Evolutionary conservation across 2,329 filamentous ascomycete species (phyloP), one percentile per base, ranked within the genome.

Genomic region (Didymella lethalis): DNA sequence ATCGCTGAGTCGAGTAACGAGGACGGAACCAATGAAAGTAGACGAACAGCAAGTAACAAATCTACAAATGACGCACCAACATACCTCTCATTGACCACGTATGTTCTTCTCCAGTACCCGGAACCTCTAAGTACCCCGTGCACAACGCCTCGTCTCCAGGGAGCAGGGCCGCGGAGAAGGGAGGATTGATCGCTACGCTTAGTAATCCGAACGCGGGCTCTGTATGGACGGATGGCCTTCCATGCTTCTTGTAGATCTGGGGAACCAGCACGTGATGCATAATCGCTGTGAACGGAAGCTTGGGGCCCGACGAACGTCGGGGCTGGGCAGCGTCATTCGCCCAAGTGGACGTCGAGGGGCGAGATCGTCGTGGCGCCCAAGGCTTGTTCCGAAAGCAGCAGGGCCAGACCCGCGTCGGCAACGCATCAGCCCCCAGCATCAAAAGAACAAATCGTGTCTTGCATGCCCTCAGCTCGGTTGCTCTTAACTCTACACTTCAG

Each of bases 331-430:
- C 47, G 50, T 51, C 54, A 52, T 51, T 7, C 31, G 28, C 25
- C 44, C 47, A 48, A 43, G 40, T 53, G 55, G 59, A 48, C 48
- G 23, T 48, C 38, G 34, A 41, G 38, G 45, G 59, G 53, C 55
- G 50, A 62, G 59, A 62, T 62, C 59, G 45, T 48, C 48, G 48
- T 50, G 52, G 51, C 51, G 54, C 59, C 49, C 47, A 46, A 49
- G 55, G 40, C 36, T 59, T 59, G 46, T 58, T 56, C 48, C 32
- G 44, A 49, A 59, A 52, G 55, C 59, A 43, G 50, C 51, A 53
- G 48, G 52, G 59, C 59, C 45, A 57, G 55, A 59, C 36, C 40
- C 41, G 43, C 54, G 54, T 57, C 52, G 59, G 55, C 57, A 53
- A 51, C 52, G 41, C 58, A 56, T 57, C 55, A 61, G 58, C 58